Percentiles rank a stretch among this genome's conserved stretches.
These are phyloP conservation scores for Syncephalastrum racemosum DNA, from an alignment of 371 early-diverging fungal species.

Conservation along the genomic window DNA sequence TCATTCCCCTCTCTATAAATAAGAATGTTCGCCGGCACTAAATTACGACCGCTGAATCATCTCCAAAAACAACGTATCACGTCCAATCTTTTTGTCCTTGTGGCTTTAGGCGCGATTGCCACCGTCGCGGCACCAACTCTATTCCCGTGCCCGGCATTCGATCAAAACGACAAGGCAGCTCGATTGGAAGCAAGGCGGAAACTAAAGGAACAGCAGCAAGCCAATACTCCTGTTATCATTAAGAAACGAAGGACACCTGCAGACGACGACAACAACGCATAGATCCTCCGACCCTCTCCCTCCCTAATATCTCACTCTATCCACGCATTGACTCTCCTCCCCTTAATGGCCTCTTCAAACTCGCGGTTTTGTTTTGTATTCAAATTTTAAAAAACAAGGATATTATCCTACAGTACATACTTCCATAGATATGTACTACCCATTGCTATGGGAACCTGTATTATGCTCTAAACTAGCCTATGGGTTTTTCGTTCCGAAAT, in stretches of 20 bases:
- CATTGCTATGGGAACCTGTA: too few species aligned
- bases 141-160: slow-evolving; percentile 53
- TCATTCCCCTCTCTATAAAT: too few species aligned
- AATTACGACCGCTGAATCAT: slow-evolving; percentile 42
- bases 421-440: too few species aligned
- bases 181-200: slow-evolving; percentile 43
- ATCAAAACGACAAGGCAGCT: slow-evolving; percentile 45
- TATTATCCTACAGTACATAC: too few species aligned
- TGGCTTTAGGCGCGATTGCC: slow-evolving; percentile 45
- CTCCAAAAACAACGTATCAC: slow-evolving; percentile 52
- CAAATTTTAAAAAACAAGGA: too few species aligned
- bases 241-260: slow-evolving; percentile 21
- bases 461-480: too few species aligned
- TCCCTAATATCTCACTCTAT: too few species aligned
- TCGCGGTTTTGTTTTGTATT: too few species aligned
- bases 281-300: too few species aligned
- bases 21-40: slow-evolving; percentile 20
- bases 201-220: slow-evolving; percentile 19
- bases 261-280: slow-evolving; percentile 2
- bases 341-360: too few species aligned
- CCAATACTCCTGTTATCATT: slow-evolving; percentile 33
- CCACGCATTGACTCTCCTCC: too few species aligned
- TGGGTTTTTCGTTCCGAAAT: too few species aligned
- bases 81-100: slow-evolving; percentile 44
- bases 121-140: slow-evolving; percentile 46